These are phyloP conservation scores for Aspergillus sp. DNA, from an alignment of 2,329 filamentous ascomycete genomes.

Conservation along the genomic window DNA sequence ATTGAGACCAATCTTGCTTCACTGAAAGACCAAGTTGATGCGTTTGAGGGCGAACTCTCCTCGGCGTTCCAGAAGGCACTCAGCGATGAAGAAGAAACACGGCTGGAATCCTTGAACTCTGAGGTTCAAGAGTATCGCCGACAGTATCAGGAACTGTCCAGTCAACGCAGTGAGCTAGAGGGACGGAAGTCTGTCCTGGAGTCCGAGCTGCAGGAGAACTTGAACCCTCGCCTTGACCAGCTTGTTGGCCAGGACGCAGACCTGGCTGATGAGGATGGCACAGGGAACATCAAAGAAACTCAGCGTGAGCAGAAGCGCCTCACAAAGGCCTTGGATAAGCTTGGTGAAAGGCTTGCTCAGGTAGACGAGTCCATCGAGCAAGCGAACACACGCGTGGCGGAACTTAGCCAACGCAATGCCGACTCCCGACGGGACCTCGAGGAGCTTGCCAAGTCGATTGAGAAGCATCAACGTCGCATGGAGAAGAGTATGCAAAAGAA, in stretches of 20 bases:
- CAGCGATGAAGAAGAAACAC: conserved; percentile 75
- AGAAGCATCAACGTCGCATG: conserved; percentile 83
- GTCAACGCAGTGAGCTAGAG: conserved; percentile 73
- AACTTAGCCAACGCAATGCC: conserved; percentile 58
- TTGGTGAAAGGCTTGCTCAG: conserved; percentile 69
- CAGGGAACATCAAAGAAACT: conserved; percentile 71
- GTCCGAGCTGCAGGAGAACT: conserved; percentile 82
- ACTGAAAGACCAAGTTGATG: conserved; percentile 70
- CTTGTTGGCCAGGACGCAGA: conserved; percentile 76
- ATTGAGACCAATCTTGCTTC: conserved; percentile 74
- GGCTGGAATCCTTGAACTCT: conserved; percentile 69
- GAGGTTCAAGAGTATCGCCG: conserved; percentile 72
- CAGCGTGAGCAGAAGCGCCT: conserved; percentile 79
- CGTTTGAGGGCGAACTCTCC: conserved; percentile 75
- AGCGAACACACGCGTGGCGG: conserved; percentile 53
- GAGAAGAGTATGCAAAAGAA: conserved; percentile 91
- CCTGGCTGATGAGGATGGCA: conserved; percentile 54
- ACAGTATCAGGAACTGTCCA: conserved; percentile 73
- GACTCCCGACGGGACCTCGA: conserved; percentile 71
- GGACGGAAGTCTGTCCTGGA: conserved; percentile 79
- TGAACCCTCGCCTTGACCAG: conserved; percentile 83
- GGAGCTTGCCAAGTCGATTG: conserved; percentile 73
- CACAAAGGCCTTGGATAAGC: conserved; percentile 63
- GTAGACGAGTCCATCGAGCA: conserved; percentile 72
- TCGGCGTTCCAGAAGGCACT: conserved; percentile 93